Conservation (phyloP, 768 basidiomycete species). For the Leucocoprinus birnbaumii region DNA sequence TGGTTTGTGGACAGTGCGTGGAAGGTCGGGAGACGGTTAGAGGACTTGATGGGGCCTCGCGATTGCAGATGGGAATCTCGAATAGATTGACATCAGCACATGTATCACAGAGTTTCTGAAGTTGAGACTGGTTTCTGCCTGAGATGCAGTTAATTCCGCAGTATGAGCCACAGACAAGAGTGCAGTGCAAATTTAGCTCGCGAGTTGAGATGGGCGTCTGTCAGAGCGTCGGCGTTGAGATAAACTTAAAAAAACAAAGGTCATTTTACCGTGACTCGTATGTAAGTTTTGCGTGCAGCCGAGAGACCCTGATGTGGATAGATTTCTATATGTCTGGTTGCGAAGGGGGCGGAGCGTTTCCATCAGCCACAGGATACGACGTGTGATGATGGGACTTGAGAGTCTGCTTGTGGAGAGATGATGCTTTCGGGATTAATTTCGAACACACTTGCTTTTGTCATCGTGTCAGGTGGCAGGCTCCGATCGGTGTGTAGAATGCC, state of each 20-base stretch:
- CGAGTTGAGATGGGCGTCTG: too few relatives aligned
- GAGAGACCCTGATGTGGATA: not conserved
- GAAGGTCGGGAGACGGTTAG: not conserved
- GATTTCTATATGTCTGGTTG: not conserved
- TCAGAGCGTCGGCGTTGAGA: not conserved
- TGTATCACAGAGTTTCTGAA: not conserved
- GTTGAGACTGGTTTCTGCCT: too few relatives aligned
- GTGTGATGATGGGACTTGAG: constrained; percentile 5
- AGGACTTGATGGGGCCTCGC: not conserved
- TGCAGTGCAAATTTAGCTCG: too few relatives aligned
- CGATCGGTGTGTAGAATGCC: not conserved
- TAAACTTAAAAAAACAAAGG: not conserved
- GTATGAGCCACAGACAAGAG: too few relatives aligned
- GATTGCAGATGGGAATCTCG: not conserved
- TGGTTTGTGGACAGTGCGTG: not conserved
- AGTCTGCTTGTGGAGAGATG: constrained; percentile 1
- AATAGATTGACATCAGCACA: constrained; percentile 2
- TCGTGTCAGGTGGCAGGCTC: constrained; percentile 7
- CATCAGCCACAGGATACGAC: constrained; percentile 4
- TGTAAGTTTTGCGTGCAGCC: too few relatives aligned
- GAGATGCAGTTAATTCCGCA: too few relatives aligned
- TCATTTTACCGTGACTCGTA: too few relatives aligned
- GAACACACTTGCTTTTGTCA: not conserved
- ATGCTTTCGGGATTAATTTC: not conserved
- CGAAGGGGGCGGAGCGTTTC: constrained; percentile 8